Conservation (phyloP, 805 yeast genomes). For the Candida hungchunana region DNA sequence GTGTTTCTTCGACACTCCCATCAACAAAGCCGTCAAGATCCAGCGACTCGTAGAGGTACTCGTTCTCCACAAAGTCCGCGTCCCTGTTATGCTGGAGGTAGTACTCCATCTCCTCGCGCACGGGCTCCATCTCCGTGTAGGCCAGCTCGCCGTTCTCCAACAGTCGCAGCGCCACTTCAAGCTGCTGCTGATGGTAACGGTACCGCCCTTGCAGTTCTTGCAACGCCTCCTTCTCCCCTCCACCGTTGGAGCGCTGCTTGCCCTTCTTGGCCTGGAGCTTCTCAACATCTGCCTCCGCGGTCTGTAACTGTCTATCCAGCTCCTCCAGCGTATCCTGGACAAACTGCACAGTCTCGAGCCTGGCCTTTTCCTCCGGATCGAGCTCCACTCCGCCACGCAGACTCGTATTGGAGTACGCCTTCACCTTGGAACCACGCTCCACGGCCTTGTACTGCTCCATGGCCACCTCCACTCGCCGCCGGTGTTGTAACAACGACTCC, state of each 20-base stretch:
- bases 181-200: slow-evolving; percentile 69
- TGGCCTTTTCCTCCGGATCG: slow-evolving; percentile 79
- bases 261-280: slow-evolving; percentile 49
- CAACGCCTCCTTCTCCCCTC: slow-evolving; percentile 56
- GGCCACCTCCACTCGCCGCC: slow-evolving; percentile 64
- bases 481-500: slow-evolving; percentile 70
- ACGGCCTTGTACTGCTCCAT: slow-evolving; percentile 96
- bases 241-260: slow-evolving; percentile 44
- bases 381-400: slow-evolving; percentile 48
- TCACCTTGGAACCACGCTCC: slow-evolving; percentile 87
- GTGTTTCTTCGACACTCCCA: slow-evolving; percentile 7
- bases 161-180: slow-evolving; percentile 73
- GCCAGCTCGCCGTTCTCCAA: slow-evolving; percentile 78
- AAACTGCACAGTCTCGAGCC: slow-evolving; percentile 66
- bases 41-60: slow-evolving; percentile 82
- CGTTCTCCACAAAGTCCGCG: slow-evolving; percentile 89
- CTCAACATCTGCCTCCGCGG: slow-evolving; percentile 68
- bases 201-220: slow-evolving; percentile 65
- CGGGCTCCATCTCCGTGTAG: slow-evolving; percentile 67
- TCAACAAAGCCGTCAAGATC: slow-evolving; percentile 43
- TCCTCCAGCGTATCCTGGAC: slow-evolving; percentile 72
- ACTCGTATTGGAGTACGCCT: slow-evolving; percentile 91
- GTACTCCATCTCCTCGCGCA: slow-evolving; percentile 85
- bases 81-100: slow-evolving; percentile 91
- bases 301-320: slow-evolving; percentile 72